phyloP scores from a whole-genome alignment of 2,329 filamentous ascomycete genomes.

The Huntiella bhutanensis region DNA sequence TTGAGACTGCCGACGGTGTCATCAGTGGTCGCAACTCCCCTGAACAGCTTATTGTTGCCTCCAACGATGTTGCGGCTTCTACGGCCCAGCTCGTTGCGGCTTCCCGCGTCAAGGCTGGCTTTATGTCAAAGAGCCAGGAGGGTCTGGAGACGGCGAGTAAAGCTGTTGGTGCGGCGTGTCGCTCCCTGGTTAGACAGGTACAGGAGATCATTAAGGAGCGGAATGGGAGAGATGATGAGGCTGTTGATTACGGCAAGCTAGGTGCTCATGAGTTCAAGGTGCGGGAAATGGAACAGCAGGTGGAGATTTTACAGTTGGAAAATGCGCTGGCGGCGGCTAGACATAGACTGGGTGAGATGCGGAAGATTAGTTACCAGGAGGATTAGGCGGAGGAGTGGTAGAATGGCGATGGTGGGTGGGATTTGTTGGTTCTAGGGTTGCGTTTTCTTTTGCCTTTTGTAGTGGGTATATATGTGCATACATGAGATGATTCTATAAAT shows the following conservation, averaged over 20 bases:
- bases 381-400: conserved; percentile 25
- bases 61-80: conserved; percentile 88
- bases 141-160: conserved; percentile 78
- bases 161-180: conserved; percentile 76
- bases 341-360: conserved; percentile 83
- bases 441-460: background rate
- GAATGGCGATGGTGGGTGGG: background rate
- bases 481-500: too few relatives aligned
- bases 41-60: conserved; percentile 93
- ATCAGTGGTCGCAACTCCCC: conserved; percentile 80
- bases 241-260: conserved; percentile 72
- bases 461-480: too few relatives aligned
- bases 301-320: conserved; percentile 91
- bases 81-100: conserved; percentile 94
- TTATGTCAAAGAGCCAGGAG: conserved; percentile 96
- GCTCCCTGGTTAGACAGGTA: conserved; percentile 75
- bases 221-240: conserved; percentile 54
- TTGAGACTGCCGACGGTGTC: conserved; percentile 94
- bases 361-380: conserved; percentile 87
- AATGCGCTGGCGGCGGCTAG: conserved; percentile 66
- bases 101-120: conserved; percentile 86
- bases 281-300: conserved; percentile 98
- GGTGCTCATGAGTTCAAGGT: conserved; percentile 96
- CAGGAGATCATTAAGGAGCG: conserved; percentile 85
- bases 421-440: background rate